Evolutionary conservation across 805 yeast genomes (phyloP).

Genomic region (Lachancea sp.): DNA sequence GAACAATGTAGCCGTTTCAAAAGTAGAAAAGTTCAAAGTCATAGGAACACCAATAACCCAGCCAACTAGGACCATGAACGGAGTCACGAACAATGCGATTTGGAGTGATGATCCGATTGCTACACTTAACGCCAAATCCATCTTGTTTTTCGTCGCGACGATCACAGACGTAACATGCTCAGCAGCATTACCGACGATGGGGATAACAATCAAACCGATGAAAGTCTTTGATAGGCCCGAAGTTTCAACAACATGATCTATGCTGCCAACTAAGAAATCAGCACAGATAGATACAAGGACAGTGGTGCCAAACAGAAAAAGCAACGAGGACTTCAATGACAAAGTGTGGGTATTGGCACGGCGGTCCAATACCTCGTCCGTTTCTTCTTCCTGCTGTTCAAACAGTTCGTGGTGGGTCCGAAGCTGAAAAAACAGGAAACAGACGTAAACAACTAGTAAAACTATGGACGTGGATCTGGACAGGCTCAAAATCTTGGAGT

Average conservation of each 20-base stretch:
- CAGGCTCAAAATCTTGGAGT: conserved; percentile 52
- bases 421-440: conserved; percentile 82
- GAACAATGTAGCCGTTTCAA: conserved; percentile 89
- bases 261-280: conserved; percentile 87
- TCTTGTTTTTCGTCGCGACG: conserved; percentile 92
- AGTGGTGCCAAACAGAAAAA: conserved; percentile 56
- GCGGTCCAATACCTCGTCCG: conserved; percentile 33
- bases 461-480: conserved; percentile 85
- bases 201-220: conserved; percentile 87
- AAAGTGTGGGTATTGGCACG: conserved; percentile 33
- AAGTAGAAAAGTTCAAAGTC: conserved; percentile 85
- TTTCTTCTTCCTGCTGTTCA: conserved; percentile 45
- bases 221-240: conserved; percentile 91
- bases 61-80: conserved; percentile 90
- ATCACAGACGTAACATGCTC: conserved; percentile 96
- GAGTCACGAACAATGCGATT: conserved; percentile 91
- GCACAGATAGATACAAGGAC: conserved; percentile 83
- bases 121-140: conserved; percentile 95
- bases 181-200: conserved; percentile 97
- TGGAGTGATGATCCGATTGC: conserved; percentile 95
- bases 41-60: conserved; percentile 88
- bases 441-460: conserved; percentile 64
- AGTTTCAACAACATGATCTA: conserved; percentile 77
- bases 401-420: conserved; percentile 76
- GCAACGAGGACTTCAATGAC: conserved; percentile 47